Evolutionary conservation across 2,329 filamentous ascomycete genomes (phyloP).

Genomic region (Alternaria sp.): DNA sequence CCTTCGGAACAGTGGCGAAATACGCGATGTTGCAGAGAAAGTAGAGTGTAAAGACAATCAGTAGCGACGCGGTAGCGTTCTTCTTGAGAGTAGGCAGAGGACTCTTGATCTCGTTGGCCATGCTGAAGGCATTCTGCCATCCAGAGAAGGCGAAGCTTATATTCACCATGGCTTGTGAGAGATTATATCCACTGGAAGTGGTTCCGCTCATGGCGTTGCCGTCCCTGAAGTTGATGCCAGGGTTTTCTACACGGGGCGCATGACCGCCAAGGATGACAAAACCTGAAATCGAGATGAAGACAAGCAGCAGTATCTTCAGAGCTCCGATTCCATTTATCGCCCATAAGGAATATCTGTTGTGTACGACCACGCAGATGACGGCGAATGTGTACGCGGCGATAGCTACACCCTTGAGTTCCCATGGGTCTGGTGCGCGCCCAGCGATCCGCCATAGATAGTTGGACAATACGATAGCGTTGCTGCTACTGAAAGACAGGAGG

Average conservation of each 20-base stretch:
- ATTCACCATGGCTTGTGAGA: slow-evolving; percentile 41
- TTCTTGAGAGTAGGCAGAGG: slow-evolving; percentile 64
- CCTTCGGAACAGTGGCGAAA: slow-evolving; percentile 54
- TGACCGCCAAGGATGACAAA: not conserved
- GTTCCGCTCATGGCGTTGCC: slow-evolving; percentile 29
- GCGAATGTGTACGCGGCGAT: slow-evolving; percentile 36
- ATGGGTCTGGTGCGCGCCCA: slow-evolving; percentile 33
- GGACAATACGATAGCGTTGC: slow-evolving; percentile 42
- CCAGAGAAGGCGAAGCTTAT: slow-evolving; percentile 45
- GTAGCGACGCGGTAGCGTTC: slow-evolving; percentile 58
- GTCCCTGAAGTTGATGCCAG: slow-evolving; percentile 9
- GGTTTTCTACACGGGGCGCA: not conserved
- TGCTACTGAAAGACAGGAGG: slow-evolving; percentile 41
- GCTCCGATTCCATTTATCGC: slow-evolving; percentile 42
- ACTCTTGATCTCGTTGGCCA: slow-evolving; percentile 56
- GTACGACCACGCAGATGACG: slow-evolving; percentile 31
- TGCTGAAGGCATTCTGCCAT: slow-evolving; percentile 46
- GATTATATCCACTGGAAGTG: slow-evolving; percentile 39
- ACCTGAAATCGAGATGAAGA: slow-evolving; percentile 56
- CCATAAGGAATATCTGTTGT: slow-evolving; percentile 38
- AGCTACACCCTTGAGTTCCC: slow-evolving; percentile 43
- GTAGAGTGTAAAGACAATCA: slow-evolving; percentile 56
- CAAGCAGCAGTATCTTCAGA: slow-evolving; percentile 67
- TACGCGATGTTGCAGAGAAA: slow-evolving; percentile 38
- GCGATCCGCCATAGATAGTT: slow-evolving; percentile 43